A percentile compares a stretch with the other conserved stretches of the same genome.
These are phyloP conservation scores for Pestalotiopsis sp. DNA, from an alignment of 2,329 filamentous ascomycete species.

Conservation along the genomic window DNA sequence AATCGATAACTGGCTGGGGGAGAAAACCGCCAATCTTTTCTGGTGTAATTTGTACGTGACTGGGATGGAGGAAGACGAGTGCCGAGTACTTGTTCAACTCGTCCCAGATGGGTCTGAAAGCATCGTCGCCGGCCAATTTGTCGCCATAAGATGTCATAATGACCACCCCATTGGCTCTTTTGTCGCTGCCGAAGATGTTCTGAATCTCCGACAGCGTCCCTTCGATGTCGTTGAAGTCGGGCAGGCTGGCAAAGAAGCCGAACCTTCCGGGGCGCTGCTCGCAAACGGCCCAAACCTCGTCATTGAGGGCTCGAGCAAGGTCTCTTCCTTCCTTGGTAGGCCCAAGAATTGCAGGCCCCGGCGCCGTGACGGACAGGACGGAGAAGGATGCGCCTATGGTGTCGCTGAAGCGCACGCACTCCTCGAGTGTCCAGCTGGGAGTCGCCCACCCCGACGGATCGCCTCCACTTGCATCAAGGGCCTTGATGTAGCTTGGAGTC, in stretches of 20 bases:
- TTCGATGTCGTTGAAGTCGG: conserved; percentile 27
- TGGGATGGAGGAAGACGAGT: conserved; percentile 29
- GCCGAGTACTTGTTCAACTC: conserved; percentile 24
- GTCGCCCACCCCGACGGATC: conserved; percentile 14
- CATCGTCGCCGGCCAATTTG: conserved; percentile 22
- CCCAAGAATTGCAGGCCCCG: conserved; percentile 56
- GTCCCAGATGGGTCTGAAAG: conserved; percentile 29
- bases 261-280: conserved; percentile 13
- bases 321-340: conserved; percentile 54
- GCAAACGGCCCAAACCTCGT: conserved; percentile 15
- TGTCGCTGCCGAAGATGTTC: conserved; percentile 25
- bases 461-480: conserved; percentile 8
- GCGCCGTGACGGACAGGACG: conserved; percentile 54
- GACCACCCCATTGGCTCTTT: conserved; percentile 23
- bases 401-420: conserved; percentile 15
- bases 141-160: conserved; percentile 26
- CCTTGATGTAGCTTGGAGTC: neutral
- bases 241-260: conserved; percentile 29
- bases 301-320: conserved; percentile 12
- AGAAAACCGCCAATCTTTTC: conserved; percentile 15
- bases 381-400: conserved; percentile 43
- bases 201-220: conserved; percentile 26
- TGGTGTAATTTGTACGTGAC: conserved; percentile 11
- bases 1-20: conserved; percentile 33
- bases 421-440: conserved; percentile 14